Evolutionary conservation across 2,329 filamentous ascomycete species (phyloP).

Genomic region (Ophiostoma montium): DNA sequence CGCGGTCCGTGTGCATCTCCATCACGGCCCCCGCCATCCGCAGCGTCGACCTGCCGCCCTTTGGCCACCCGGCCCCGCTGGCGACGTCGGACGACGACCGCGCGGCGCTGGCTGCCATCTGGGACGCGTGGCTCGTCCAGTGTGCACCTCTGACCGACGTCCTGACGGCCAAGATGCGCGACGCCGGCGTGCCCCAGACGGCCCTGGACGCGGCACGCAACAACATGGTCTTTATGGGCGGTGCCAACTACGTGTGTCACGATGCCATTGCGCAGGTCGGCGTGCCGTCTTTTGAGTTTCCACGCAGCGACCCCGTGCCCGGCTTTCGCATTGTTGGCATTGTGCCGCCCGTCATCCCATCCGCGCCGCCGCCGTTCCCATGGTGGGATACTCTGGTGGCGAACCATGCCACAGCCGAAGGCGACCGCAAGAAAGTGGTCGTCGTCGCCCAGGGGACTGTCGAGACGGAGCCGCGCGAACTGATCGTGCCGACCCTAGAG

Average conservation of each 20-base stretch:
- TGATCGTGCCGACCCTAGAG: constrained; percentile 25
- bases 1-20: constrained; percentile 21
- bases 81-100: constrained; percentile 15
- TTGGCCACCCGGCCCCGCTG: constrained; percentile 19
- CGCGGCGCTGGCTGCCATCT: constrained; percentile 15
- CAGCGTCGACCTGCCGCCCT: constrained; percentile 22
- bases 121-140: constrained; percentile 19
- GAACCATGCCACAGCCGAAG: constrained; percentile 13
- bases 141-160: constrained; percentile 16
- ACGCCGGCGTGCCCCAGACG: constrained; percentile 16
- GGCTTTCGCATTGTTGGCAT: constrained; percentile 23
- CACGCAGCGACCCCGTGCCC: constrained; percentile 22
- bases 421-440: constrained; percentile 14
- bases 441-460: constrained; percentile 28
- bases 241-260: constrained; percentile 23
- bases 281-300: constrained; percentile 24
- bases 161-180: constrained; percentile 17
- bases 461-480: constrained; percentile 23
- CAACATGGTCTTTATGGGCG: constrained; percentile 17
- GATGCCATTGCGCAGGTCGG: constrained; percentile 23
- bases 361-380: constrained; percentile 1
- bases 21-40: constrained; percentile 24
- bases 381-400: constrained; percentile 23
- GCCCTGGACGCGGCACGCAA: background rate
- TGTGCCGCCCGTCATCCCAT: constrained; percentile 14